These are phyloP conservation scores for Trichoderma brevicompactum DNA, from an alignment of 2,329 filamentous ascomycete genomes.

Conservation along the genomic window DNA sequence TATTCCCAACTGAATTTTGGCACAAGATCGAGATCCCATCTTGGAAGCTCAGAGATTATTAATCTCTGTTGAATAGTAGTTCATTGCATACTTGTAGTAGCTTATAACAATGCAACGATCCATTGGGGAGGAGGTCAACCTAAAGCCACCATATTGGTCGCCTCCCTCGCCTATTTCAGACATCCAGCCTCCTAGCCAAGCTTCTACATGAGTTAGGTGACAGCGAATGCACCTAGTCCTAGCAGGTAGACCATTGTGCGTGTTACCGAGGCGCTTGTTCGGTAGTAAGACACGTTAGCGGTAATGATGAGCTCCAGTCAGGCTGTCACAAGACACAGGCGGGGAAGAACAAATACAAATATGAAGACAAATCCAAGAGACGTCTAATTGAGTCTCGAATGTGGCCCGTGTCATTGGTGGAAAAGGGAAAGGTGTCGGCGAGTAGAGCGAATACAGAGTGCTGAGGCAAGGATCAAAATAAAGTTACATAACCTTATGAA, in stretches of 20 bases:
- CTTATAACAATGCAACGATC: not conserved
- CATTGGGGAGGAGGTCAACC: not conserved
- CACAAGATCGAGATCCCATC: too few relatives aligned
- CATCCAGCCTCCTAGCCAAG: not conserved
- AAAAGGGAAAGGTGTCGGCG: not conserved
- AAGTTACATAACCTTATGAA: constrained; percentile 5
- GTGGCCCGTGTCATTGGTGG: constrained; percentile 2
- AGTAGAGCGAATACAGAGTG: not conserved
- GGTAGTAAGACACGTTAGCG: not conserved
- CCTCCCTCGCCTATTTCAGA: not conserved
- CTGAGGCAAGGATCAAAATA: constrained; percentile 2
- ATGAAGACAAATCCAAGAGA: too few relatives aligned
- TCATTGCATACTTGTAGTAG: not conserved
- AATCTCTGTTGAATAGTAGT: not conserved
- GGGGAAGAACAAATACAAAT: not conserved
- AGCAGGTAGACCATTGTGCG: not conserved
- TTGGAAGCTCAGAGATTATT: not conserved
- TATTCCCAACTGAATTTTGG: too few relatives aligned
- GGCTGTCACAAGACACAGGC: not conserved
- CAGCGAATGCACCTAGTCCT: not conserved
- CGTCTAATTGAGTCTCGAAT: not conserved
- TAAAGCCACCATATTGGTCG: not conserved
- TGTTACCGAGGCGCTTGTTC: not conserved
- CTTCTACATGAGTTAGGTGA: not conserved
- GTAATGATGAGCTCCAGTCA: not conserved